phyloP scores from a whole-genome alignment of 2,329 filamentous ascomycete genomes.

The Pseudocercospora ulei region DNA sequence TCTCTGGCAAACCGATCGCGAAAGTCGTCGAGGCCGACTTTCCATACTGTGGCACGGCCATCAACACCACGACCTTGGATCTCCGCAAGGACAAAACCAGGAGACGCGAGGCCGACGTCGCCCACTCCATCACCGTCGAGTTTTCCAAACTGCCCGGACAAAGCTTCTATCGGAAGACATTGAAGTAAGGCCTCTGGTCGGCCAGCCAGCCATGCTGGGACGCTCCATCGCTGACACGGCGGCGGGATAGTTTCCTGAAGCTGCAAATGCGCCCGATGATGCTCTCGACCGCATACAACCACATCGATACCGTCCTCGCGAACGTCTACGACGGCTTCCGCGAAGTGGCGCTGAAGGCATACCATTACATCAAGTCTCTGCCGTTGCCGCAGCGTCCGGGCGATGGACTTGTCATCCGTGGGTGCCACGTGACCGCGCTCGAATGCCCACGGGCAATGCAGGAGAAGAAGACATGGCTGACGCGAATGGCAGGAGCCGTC shows the following conservation, averaged over 20 bases:
- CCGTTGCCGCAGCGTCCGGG: constrained; percentile 49
- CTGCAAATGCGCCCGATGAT: constrained; percentile 78
- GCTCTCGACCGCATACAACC: constrained; percentile 71
- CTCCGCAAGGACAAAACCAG: constrained; percentile 59
- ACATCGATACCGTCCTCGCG: constrained; percentile 54
- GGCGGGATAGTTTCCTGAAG: constrained; percentile 55
- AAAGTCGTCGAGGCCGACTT: constrained; percentile 48
- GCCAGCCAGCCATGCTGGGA: constrained; percentile 32
- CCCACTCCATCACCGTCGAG: constrained; percentile 71
- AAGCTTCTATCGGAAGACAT: constrained; percentile 68
- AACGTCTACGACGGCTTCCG: constrained; percentile 67
- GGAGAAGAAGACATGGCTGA: constrained; percentile 13
- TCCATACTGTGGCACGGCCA: constrained; percentile 76
- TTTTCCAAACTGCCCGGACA: constrained; percentile 61
- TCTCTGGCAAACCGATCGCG: constrained; percentile 48
- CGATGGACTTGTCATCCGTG: constrained; percentile 23
- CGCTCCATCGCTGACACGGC: constrained; percentile 35
- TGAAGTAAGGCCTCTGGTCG: constrained; percentile 37
- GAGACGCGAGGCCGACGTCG: constrained; percentile 45
- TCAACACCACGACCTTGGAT: constrained; percentile 65
- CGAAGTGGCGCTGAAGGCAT: constrained; percentile 68
- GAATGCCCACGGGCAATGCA: background rate
- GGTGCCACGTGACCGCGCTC: background rate
- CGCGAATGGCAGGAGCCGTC: constrained; percentile 48
- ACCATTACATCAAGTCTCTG: constrained; percentile 53